phyloP scores from a whole-genome alignment of 2,329 filamentous ascomycete genomes.

The Boeremia exigua region DNA sequence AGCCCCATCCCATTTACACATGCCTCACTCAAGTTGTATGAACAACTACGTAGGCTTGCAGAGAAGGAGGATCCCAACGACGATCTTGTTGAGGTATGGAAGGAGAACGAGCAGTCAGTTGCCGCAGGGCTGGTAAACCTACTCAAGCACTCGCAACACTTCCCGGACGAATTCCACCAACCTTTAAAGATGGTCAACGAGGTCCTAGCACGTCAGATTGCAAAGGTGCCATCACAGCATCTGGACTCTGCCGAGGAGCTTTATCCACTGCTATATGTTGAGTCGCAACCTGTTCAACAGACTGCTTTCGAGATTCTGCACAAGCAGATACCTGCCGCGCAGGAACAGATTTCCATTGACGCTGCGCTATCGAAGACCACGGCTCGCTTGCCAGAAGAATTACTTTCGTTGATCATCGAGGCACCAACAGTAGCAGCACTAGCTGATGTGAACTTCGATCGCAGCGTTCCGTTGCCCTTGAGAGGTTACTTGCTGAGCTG shows the following conservation, averaged over 20 bases:
- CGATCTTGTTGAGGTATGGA: constrained; percentile 78
- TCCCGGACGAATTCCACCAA: constrained; percentile 63
- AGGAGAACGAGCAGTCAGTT: constrained; percentile 63
- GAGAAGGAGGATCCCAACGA: constrained; percentile 74
- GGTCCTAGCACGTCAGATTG: constrained; percentile 72
- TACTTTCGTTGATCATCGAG: constrained; percentile 82
- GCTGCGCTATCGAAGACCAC: constrained; percentile 72
- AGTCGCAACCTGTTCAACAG: constrained; percentile 76
- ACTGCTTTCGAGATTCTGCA: constrained; percentile 83
- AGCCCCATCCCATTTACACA: constrained; percentile 65
- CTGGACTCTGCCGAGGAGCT: constrained; percentile 71
- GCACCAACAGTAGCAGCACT: constrained; percentile 74
- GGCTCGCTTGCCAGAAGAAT: constrained; percentile 79
- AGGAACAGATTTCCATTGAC: constrained; percentile 84
- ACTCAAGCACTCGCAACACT: constrained; percentile 61
- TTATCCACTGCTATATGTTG: constrained; percentile 77
- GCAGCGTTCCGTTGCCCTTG: constrained; percentile 70
- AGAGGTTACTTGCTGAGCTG: constrained; percentile 87
- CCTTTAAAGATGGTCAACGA: constrained; percentile 78
- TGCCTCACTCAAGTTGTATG: constrained; percentile 74
- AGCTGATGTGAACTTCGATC: constrained; percentile 68
- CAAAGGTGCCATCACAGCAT: constrained; percentile 66
- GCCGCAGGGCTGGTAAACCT: constrained; percentile 67
- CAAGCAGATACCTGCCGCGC: constrained; percentile 74
- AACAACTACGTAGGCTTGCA: constrained; percentile 64